phyloP scores from a whole-genome alignment of 345 rosid genomes.

The Eucalyptus microcorys region DNA sequence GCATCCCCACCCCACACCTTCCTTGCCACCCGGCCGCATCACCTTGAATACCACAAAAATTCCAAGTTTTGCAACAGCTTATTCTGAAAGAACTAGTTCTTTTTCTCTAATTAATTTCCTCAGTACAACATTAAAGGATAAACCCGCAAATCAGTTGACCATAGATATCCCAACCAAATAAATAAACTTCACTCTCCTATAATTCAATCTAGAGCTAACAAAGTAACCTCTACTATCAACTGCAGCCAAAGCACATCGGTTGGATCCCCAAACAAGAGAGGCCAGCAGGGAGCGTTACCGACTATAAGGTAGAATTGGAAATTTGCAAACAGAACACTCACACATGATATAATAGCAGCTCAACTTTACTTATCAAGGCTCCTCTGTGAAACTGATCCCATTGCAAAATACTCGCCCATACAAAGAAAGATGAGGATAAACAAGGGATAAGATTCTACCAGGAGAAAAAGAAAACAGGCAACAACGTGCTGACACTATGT shows the following conservation, averaged over 20 bases:
- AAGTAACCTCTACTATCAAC: background rate
- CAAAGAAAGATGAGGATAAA: background rate
- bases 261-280: background rate
- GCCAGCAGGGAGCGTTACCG: background rate
- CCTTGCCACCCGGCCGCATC: background rate
- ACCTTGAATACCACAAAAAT: background rate
- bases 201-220: background rate
- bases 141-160: background rate
- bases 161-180: background rate
- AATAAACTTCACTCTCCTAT: background rate
- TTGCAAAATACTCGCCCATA: background rate
- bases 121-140: background rate
- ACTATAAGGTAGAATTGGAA: background rate
- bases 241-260: background rate
- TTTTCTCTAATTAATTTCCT: background rate
- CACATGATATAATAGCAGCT: background rate
- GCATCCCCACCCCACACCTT: background rate
- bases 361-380: background rate
- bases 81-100: background rate
- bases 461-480: background rate
- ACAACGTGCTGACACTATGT: background rate
- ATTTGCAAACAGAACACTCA: background rate
- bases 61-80: background rate
- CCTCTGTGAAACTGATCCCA: background rate
- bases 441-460: background rate